Evolutionary conservation across 306 rosid species (phyloP).

Genomic region (Malus sieversii): DNA sequence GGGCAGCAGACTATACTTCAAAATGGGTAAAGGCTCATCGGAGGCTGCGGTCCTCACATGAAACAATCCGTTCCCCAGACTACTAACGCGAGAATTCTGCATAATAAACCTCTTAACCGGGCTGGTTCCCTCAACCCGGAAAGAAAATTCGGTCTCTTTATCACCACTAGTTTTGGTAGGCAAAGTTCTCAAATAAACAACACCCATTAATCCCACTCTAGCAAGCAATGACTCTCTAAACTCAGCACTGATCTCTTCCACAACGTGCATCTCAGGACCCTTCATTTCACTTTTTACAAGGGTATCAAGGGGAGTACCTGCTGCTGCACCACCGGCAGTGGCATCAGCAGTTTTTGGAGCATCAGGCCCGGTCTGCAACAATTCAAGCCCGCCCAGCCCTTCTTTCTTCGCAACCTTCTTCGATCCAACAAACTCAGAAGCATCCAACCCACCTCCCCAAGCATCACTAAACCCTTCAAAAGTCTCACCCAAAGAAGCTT

Average conservation of each 20-base stretch:
- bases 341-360: slow-evolving; percentile 36
- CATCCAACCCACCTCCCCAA: slow-evolving; percentile 97
- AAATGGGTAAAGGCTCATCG: slow-evolving; percentile 72
- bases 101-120: slow-evolving; percentile 74
- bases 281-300: slow-evolving; percentile 68
- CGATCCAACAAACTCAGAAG: slow-evolving; percentile 72
- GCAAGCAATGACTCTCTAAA: slow-evolving; percentile 88
- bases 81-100: slow-evolving; percentile 72
- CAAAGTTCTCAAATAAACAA: slow-evolving; percentile 74
- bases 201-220: slow-evolving; percentile 75
- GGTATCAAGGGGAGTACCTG: slow-evolving; percentile 58
- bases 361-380: slow-evolving; percentile 73
- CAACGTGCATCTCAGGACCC: slow-evolving; percentile 81
- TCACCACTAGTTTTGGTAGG: slow-evolving; percentile 64
- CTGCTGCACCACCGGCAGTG: slow-evolving; percentile 22
- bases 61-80: slow-evolving; percentile 79
- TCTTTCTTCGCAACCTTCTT: slow-evolving; percentile 45
- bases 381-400: slow-evolving; percentile 94
- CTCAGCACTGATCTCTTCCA: slow-evolving; percentile 78
- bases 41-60: slow-evolving; percentile 72
- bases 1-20: slow-evolving; percentile 77
- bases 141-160: slow-evolving; percentile 90
- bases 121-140: slow-evolving; percentile 63
- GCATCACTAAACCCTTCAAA: slow-evolving; percentile 86
- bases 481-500: slow-evolving; percentile 70